phyloP scores from a whole-genome alignment of 2,329 filamentous ascomycete species.

The Fusarium keratoplasticum region DNA sequence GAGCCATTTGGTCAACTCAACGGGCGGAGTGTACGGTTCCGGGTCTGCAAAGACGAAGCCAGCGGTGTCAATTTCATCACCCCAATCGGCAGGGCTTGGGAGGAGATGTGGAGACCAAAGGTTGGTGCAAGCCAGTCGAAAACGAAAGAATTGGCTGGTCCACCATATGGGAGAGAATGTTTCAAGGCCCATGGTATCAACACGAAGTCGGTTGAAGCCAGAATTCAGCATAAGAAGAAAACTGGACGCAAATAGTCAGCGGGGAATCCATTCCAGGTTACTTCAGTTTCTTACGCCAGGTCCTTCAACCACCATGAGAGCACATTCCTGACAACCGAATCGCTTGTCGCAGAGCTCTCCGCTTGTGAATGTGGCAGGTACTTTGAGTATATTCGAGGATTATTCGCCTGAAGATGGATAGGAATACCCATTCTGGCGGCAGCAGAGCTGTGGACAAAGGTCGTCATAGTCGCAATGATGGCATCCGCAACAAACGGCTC shows the following conservation, averaged over 20 bases:
- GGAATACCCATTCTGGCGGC: background rate
- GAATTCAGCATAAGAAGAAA: background rate
- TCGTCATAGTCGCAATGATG: background rate
- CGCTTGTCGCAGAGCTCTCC: background rate
- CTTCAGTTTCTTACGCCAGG: background rate
- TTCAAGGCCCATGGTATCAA: constrained; percentile 1
- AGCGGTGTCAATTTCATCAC: background rate
- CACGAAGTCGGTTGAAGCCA: background rate
- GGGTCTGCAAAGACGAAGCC: background rate
- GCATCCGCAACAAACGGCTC: background rate
- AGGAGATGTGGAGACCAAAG: background rate
- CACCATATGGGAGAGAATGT: background rate
- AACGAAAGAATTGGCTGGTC: background rate
- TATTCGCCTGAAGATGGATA: background rate
- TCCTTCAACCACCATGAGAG: background rate
- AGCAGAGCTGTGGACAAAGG: background rate
- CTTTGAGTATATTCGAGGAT: background rate
- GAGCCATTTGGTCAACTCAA: background rate
- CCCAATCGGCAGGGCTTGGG: background rate
- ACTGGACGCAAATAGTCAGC: background rate
- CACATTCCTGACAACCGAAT: background rate
- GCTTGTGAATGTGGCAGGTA: background rate
- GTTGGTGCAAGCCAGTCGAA: background rate
- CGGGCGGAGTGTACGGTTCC: background rate
- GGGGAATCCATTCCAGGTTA: fast-evolving